A percentile compares a stretch with the other conserved stretches of the same genome.
Evolutionary conservation across 2,329 filamentous ascomycete genomes (phyloP).

Genomic region (Colletotrichum theobromicola): DNA sequence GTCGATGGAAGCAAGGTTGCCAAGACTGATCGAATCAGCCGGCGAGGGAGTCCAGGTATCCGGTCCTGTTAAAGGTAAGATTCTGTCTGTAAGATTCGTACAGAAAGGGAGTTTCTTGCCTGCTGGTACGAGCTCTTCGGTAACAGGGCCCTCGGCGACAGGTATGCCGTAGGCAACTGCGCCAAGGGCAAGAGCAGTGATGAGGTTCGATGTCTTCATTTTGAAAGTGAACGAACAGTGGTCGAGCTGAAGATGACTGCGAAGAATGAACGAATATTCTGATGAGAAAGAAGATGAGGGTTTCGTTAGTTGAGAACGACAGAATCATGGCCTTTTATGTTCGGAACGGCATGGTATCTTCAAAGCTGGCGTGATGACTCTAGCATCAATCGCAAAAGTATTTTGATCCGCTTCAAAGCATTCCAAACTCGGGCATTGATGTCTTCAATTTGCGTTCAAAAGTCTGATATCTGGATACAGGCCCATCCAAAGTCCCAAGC

Average conservation of each 20-base stretch:
- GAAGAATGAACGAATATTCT: background rate
- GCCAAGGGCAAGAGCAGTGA: background rate
- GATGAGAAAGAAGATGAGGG: background rate
- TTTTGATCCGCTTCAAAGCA: background rate
- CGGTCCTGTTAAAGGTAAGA: background rate
- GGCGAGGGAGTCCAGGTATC: background rate
- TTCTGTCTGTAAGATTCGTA: background rate
- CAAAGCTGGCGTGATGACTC: background rate
- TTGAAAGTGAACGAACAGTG: accelerated
- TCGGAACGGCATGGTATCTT: background rate
- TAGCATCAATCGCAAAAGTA: background rate
- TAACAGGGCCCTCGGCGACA: accelerated
- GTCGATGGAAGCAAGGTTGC: background rate
- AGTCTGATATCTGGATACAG: background rate
- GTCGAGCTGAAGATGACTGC: background rate
- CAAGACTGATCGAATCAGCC: background rate
- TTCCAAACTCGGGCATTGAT: background rate
- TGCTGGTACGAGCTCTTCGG: background rate
- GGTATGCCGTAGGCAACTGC: background rate
- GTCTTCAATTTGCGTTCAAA: background rate
- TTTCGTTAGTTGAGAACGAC: background rate
- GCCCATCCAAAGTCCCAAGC: background rate
- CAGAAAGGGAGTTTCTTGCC: accelerated
- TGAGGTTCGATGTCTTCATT: background rate
- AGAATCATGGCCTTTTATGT: background rate